Evolutionary conservation across 495 filamentous ascomycete species (phyloP).

Genomic region (Aspergillus sclerotiicarbonarius): DNA sequence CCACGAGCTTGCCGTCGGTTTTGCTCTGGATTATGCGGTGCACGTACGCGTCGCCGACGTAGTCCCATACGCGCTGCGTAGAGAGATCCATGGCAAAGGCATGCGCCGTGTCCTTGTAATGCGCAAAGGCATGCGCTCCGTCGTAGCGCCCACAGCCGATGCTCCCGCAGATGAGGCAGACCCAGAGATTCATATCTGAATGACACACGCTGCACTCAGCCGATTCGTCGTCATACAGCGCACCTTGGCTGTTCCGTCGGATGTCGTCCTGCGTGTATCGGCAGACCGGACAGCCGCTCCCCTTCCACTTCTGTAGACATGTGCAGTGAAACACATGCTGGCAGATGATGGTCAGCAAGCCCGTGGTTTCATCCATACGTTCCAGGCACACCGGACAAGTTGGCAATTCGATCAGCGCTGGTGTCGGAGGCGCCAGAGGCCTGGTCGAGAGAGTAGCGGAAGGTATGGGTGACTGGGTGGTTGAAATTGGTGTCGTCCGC

Average conservation of each 20-base stretch:
- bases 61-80: constrained; percentile 97
- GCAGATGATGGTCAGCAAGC: constrained; percentile 91
- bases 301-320: constrained; percentile 95
- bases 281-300: constrained; percentile 90
- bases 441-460: constrained; percentile 63
- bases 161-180: constrained; percentile 88
- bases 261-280: constrained; percentile 73
- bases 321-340: constrained; percentile 98
- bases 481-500: constrained; percentile 33
- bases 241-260: constrained; percentile 28
- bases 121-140: constrained; percentile 86
- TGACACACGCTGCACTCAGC: constrained; percentile 72
- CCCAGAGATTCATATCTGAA: constrained; percentile 82
- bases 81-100: constrained; percentile 89
- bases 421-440: constrained; percentile 88
- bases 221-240: constrained; percentile 35
- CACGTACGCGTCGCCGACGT: constrained; percentile 89
- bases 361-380: constrained; percentile 96
- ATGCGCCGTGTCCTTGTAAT: constrained; percentile 87
- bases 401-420: constrained; percentile 83
- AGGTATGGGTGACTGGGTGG: constrained; percentile 43
- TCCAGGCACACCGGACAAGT: constrained; percentile 97
- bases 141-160: constrained; percentile 95
- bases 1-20: constrained; percentile 82
- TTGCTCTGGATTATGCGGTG: constrained; percentile 93